Conservation (phyloP, 805 yeast species). For the Maudiozyma serrabonitensis region DNA sequence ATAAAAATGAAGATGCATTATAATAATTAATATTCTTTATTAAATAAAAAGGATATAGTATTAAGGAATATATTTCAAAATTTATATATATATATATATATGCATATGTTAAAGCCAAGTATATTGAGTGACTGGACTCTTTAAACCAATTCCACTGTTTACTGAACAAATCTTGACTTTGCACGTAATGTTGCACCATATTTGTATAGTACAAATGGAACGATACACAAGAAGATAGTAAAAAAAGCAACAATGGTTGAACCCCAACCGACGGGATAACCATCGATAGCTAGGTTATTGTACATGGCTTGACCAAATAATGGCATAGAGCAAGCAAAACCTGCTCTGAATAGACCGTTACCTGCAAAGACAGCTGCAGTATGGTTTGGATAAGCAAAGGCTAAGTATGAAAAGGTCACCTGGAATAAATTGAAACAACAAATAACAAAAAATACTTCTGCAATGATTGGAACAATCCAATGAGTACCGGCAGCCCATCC, state of each 20-base stretch:
- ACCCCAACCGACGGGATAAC: constrained; percentile 54
- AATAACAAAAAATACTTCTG: constrained; percentile 31
- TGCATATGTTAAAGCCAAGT: no score
- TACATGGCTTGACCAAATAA: constrained; percentile 54
- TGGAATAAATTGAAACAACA: constrained; percentile 41
- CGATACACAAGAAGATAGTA: constrained; percentile 32
- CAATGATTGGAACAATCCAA: constrained; percentile 41
- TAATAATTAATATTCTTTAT: no score
- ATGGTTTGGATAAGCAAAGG: constrained; percentile 37
- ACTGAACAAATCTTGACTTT: constrained; percentile 28
- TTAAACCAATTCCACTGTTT: neutral
- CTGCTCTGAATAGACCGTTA: constrained; percentile 39
- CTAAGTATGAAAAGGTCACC: constrained; percentile 39
- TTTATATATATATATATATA: no score
- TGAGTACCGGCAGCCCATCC: constrained; percentile 42
- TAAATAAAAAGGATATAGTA: no score
- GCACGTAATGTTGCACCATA: constrained; percentile 35
- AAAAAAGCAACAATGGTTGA: constrained; percentile 38
- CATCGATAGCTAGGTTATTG: constrained; percentile 36
- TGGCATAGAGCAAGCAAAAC: constrained; percentile 49
- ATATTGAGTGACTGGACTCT: no score
- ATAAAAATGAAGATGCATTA: no score
- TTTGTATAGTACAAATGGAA: constrained; percentile 37
- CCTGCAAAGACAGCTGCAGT: constrained; percentile 51
- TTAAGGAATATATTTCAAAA: no score